A percentile compares a stretch with the other conserved stretches of the same genome.
phyloP scores from a whole-genome alignment of 805 yeast species.

The Yamadazyma ubonensis region DNA sequence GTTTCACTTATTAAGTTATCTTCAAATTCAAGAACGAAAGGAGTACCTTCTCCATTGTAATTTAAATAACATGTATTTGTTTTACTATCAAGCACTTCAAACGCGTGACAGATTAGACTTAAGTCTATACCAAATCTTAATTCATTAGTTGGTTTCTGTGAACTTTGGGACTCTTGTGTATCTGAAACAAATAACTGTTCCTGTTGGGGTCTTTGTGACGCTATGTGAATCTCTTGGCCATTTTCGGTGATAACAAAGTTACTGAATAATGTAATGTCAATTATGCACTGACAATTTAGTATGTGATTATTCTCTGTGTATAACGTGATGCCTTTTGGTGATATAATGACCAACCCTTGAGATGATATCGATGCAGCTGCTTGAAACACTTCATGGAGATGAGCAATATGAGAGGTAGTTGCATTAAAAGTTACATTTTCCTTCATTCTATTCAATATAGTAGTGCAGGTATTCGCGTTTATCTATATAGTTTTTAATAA shows the following conservation, averaged over 20 bases:
- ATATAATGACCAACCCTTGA: constrained; percentile 36
- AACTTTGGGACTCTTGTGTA: background rate
- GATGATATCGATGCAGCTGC: constrained; percentile 30
- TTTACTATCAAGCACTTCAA: constrained; percentile 31
- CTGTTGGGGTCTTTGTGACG: background rate
- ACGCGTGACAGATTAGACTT: constrained; percentile 34
- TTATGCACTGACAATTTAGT: constrained; percentile 30
- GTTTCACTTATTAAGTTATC: constrained; percentile 40
- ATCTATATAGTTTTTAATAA: constrained; percentile 40
- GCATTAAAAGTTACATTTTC: constrained; percentile 27
- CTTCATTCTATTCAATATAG: constrained; percentile 3
- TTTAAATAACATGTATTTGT: constrained; percentile 34
- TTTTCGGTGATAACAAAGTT: constrained; percentile 22
- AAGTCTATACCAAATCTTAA: constrained; percentile 36
- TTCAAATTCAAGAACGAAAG: constrained; percentile 42
- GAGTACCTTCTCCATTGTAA: constrained; percentile 40
- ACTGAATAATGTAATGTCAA: constrained; percentile 38
- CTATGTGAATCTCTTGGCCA: background rate
- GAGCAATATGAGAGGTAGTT: constrained; percentile 37
- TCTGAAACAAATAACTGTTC: constrained; percentile 7
- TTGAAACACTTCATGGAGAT: constrained; percentile 36
- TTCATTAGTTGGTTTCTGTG: too few species aligned
- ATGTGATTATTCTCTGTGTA: constrained; percentile 39
- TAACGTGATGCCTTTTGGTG: constrained; percentile 31
- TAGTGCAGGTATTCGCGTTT: constrained; percentile 1